Conservation (phyloP, 345 rosid species). For the Citrus maxima region DNA sequence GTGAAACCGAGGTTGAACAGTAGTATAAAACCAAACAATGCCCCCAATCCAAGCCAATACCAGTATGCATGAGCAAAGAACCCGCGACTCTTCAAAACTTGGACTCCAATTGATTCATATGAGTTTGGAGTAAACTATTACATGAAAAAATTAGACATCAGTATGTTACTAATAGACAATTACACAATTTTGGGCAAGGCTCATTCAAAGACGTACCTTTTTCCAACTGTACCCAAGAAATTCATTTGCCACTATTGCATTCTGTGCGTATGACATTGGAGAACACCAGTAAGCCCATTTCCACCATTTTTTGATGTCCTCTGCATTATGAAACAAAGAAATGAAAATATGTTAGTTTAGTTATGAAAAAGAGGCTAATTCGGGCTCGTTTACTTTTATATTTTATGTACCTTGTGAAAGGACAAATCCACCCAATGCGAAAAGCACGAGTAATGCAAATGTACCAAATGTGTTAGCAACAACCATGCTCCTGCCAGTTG, state of each 20-base stretch:
- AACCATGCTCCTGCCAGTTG: slow-evolving; percentile 39
- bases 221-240: slow-evolving; percentile 50
- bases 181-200: not conserved
- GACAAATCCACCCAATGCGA: slow-evolving; percentile 39
- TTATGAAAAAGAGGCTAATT: not conserved
- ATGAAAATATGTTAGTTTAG: not conserved
- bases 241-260: slow-evolving; percentile 45
- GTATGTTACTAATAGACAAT: not conserved
- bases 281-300: slow-evolving; percentile 60
- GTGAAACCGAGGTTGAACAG: slow-evolving; percentile 48
- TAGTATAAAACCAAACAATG: slow-evolving; percentile 40
- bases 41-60: slow-evolving; percentile 72
- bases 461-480: slow-evolving; percentile 42
- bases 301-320: slow-evolving; percentile 54
- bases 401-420: not conserved
- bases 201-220: slow-evolving; percentile 29
- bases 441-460: slow-evolving; percentile 30
- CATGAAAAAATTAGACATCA: not conserved
- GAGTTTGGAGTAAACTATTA: slow-evolving; percentile 23
- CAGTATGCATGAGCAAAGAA: slow-evolving; percentile 39
- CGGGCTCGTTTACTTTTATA: not conserved
- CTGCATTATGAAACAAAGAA: slow-evolving; percentile 21
- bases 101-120: slow-evolving; percentile 37
- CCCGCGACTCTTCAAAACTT: slow-evolving; percentile 41
- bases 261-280: slow-evolving; percentile 60